Base-by-base conservation (phyloP, 2,329 filamentous ascomycete species). In the Exophiala lecanii-corni region DNA sequence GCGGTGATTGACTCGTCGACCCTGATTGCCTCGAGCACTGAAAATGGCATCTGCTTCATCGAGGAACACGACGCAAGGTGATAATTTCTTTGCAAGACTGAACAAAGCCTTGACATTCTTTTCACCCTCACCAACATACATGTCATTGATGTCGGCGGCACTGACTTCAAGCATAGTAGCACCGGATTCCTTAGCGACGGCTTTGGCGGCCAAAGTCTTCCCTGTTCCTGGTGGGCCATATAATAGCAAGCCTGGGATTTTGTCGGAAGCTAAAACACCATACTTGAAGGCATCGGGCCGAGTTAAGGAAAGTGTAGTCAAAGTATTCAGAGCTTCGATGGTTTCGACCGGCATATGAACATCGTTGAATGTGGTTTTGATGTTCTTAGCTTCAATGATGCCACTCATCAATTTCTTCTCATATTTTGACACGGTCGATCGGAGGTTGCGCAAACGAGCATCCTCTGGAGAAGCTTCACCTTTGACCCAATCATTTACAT, bases 41-140 rank as follows among this genome's bases (percentile, higher is more conserved):
- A 98, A 84, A 36, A 98, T 82, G 5, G 91, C 86, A 62, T 98
- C 92, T 16, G 89, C 92, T 67, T 98, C 92, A 59, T 98, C 92
- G 50, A 98, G 88, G 68, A 98, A 97, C 38, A 98, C 86, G 12
- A 98, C 83, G 59, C 89, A 89, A 0, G 92, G 92, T 1, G 85
- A 84, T 5, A 96, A 76, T 64, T 95, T 95, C 66, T 88, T 88
- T 3, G 92, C 92, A 0, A 97, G 73, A 1, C 81, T 84, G 67
- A 98, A 98, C 30, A 97, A 82, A 0, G 91, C 91, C 39, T 84
- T 83, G 41, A 97, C 86, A 60, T 94, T 94, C 74, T 97, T 97
- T 69, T 98, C 92, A 47, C 86, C 86, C 63, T 97, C 89, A 16
- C 92, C 92, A 3, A 97, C 87, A 64, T 87, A 97, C 78, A 94